These are phyloP conservation scores for Ormosia semicastrata DNA, from an alignment of 306 rosid species.

Conservation along the genomic window DNA sequence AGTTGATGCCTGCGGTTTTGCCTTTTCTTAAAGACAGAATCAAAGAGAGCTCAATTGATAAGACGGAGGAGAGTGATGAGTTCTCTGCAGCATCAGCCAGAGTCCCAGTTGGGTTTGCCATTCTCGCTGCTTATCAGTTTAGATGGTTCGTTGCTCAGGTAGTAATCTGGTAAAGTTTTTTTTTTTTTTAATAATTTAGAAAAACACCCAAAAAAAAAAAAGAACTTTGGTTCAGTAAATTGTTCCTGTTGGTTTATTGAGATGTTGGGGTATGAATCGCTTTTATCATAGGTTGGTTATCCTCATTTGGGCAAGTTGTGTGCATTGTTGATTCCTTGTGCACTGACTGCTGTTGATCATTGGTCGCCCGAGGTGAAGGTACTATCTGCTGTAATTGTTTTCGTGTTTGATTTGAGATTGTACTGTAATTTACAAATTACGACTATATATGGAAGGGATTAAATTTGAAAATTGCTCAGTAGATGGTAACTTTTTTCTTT, in stretches of 20 bases:
- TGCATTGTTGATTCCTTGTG: slow-evolving; percentile 82
- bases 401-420: slow-evolving; percentile 11
- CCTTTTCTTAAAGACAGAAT: slow-evolving; percentile 64
- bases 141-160: slow-evolving; percentile 96
- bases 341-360: slow-evolving; percentile 80
- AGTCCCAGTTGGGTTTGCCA: slow-evolving; percentile 67
- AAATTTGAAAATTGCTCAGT: not conserved
- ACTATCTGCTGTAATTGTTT: slow-evolving; percentile 12
- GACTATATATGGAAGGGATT: not conserved
- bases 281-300: slow-evolving; percentile 58
- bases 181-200: not conserved
- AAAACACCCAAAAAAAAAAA: not conserved
- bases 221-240: slow-evolving; percentile 2
- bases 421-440: not conserved
- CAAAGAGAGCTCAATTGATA: slow-evolving; percentile 75
- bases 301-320: slow-evolving; percentile 78
- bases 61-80: slow-evolving; percentile 57
- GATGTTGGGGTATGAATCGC: slow-evolving; percentile 1
- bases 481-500: not conserved
- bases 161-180: not conserved
- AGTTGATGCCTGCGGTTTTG: slow-evolving; percentile 62
- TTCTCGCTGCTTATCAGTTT: slow-evolving; percentile 78
- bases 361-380: slow-evolving; percentile 96
- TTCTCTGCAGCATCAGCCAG: slow-evolving; percentile 83
- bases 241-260: slow-evolving; percentile 14